phyloP scores from a whole-genome alignment of 352 stramenopile species.

The Phytophthora melonis region DNA sequence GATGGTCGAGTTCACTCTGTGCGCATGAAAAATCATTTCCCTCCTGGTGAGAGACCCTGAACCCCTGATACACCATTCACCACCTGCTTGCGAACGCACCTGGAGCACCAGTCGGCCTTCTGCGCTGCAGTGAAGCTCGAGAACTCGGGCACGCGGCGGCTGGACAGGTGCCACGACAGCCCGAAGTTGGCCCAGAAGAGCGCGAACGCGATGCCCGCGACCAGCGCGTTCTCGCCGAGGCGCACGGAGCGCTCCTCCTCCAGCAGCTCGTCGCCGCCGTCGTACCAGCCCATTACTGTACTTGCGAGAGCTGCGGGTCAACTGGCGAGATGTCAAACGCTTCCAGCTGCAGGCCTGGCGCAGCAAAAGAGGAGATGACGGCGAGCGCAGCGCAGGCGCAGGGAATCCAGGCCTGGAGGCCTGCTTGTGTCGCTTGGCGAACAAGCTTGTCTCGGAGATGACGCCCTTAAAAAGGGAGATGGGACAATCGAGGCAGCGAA shows the following conservation, averaged over 20 bases:
- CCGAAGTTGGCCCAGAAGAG: conserved; percentile 80
- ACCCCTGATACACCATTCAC: neutral
- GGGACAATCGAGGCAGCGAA: conserved; percentile 25
- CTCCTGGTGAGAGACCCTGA: neutral
- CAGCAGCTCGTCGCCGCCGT: conserved; percentile 51
- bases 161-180: conserved; percentile 67
- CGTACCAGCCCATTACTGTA: conserved; percentile 43
- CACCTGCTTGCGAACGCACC: conserved; percentile 46
- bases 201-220: conserved; percentile 64
- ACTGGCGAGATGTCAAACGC: too few species aligned
- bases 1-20: conserved; percentile 84
- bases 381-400: conserved; percentile 2
- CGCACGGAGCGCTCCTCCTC: conserved; percentile 70
- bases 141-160: conserved; percentile 68
- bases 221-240: conserved; percentile 67
- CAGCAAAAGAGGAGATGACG: conserved; percentile 31
- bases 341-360: neutral
- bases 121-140: conserved; percentile 63
- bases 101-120: conserved; percentile 86
- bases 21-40: neutral
- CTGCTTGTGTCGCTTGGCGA: conserved; percentile 19
- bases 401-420: conserved; percentile 27
- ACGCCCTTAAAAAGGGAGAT: conserved; percentile 20
- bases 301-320: too few species aligned
- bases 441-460: conserved; percentile 26